Evolutionary conservation across 2,329 filamentous ascomycete genomes (phyloP).

Genomic region (Cladophialophora immunda): DNA sequence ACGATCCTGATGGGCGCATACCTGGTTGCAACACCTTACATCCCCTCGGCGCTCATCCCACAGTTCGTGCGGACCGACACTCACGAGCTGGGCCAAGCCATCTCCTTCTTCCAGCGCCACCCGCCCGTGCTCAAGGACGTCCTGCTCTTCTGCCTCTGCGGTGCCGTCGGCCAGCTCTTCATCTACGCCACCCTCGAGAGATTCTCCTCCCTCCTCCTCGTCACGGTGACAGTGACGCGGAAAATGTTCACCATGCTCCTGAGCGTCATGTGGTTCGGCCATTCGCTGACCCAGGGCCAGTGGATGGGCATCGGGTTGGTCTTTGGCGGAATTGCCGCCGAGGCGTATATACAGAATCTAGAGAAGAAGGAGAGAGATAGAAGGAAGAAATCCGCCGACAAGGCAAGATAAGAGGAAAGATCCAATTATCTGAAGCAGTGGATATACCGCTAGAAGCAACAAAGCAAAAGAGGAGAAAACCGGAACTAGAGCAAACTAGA

Average conservation of each 20-base stretch:
- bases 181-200: conserved; percentile 96
- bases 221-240: conserved; percentile 94
- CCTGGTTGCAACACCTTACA: conserved; percentile 78
- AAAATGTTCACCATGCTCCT: conserved; percentile 99
- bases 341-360: conserved; percentile 79
- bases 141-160: conserved; percentile 86
- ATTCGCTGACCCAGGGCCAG: conserved; percentile 85
- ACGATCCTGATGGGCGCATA: conserved; percentile 80
- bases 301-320: conserved; percentile 92
- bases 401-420: conserved; percentile 1
- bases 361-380: conserved; percentile 86
- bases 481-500: background rate
- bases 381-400: conserved; percentile 42
- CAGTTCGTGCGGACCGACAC: conserved; percentile 67
- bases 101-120: conserved; percentile 81
- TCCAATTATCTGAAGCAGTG: too few species aligned
- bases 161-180: conserved; percentile 93
- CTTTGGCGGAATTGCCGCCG: conserved; percentile 93
- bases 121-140: conserved; percentile 87
- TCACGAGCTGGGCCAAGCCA: conserved; percentile 81
- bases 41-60: conserved; percentile 76
- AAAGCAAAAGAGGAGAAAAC: background rate
- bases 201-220: conserved; percentile 89
- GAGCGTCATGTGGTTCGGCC: conserved; percentile 93
- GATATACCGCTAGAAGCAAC: background rate